Conservation (phyloP, 2,329 filamentous ascomycete genomes). For the Colletotrichum gigasporum region DNA sequence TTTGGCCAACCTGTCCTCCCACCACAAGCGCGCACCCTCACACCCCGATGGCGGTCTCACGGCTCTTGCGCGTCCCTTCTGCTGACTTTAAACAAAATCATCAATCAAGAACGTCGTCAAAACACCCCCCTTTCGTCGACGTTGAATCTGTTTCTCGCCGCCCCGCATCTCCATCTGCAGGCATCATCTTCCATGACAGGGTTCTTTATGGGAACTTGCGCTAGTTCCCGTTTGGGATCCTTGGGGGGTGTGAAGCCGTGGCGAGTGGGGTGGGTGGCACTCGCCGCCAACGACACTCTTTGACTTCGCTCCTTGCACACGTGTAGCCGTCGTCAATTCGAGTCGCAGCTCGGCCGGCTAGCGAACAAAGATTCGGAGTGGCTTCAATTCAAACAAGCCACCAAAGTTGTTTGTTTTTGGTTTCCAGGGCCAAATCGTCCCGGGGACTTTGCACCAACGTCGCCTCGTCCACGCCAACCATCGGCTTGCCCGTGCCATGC, state of each 20-base stretch:
- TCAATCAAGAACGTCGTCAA: neutral
- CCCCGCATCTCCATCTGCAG: conserved; percentile 32
- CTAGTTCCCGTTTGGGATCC: conserved; percentile 31
- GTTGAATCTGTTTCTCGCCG: conserved; percentile 24
- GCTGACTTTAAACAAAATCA: neutral
- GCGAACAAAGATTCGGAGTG: neutral
- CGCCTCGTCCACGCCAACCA: neutral
- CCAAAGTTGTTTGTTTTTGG: neutral
- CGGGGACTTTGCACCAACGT: neutral
- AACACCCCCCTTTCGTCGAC: conserved; percentile 24
- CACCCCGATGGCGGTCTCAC: neutral
- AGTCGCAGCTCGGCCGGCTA: conserved; percentile 4
- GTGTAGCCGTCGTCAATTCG: conserved; percentile 9
- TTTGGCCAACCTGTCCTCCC: conserved; percentile 18
- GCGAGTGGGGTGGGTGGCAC: conserved; percentile 26
- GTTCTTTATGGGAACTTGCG: conserved; percentile 29
- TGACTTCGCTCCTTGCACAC: conserved; percentile 14
- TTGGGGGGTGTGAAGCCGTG: conserved; percentile 27
- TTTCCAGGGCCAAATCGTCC: neutral
- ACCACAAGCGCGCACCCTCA: conserved; percentile 5
- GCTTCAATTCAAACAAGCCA: neutral
- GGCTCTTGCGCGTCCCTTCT: neutral
- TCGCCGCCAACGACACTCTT: conserved; percentile 14
- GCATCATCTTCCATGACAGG: conserved; percentile 28
- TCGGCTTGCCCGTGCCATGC: neutral